Percentiles rank a stretch among this genome's conserved stretches.
Evolutionary conservation across 306 rosid species (phyloP).

Genomic region (Carpinus viminea): DNA sequence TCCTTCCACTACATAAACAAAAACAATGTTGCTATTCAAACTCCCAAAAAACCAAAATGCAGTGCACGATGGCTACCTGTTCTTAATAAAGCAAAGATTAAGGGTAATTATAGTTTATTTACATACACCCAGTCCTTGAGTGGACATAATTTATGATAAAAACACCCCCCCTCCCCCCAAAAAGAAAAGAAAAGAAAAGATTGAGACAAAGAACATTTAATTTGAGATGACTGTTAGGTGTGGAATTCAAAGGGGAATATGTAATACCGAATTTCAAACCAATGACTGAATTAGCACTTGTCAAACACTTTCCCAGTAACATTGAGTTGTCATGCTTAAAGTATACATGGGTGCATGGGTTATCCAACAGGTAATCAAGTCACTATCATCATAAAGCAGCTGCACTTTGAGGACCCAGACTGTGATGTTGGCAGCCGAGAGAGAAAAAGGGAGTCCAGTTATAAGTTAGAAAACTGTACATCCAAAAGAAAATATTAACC

Average conservation of each 20-base stretch:
- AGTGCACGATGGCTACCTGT: neutral
- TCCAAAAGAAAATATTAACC: slow-evolving; percentile 46
- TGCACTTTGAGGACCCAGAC: neutral
- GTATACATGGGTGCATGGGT: neutral
- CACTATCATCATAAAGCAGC: neutral
- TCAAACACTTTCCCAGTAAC: neutral
- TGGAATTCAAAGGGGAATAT: neutral
- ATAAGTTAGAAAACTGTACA: slow-evolving; percentile 6
- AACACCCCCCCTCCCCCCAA: neutral
- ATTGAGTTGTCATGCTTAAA: neutral
- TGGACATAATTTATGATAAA: too few species aligned
- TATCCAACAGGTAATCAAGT: neutral
- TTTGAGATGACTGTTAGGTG: neutral
- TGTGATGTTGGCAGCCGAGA: neutral
- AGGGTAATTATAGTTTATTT: too few species aligned
- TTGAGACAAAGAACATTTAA: neutral
- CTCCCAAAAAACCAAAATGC: neutral
- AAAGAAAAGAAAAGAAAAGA: neutral
- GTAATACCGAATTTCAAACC: neutral
- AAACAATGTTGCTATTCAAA: too few species aligned
- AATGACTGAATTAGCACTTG: neutral
- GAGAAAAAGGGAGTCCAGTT: neutral
- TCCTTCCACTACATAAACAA: neutral
- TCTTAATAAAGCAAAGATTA: too few species aligned
- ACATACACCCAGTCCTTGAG: too few species aligned